A percentile compares a stretch with the other conserved stretches of the same genome.
phyloP scores from a whole-genome alignment of 75 land plant genomes.

The Sequoiadendron giganteum region DNA sequence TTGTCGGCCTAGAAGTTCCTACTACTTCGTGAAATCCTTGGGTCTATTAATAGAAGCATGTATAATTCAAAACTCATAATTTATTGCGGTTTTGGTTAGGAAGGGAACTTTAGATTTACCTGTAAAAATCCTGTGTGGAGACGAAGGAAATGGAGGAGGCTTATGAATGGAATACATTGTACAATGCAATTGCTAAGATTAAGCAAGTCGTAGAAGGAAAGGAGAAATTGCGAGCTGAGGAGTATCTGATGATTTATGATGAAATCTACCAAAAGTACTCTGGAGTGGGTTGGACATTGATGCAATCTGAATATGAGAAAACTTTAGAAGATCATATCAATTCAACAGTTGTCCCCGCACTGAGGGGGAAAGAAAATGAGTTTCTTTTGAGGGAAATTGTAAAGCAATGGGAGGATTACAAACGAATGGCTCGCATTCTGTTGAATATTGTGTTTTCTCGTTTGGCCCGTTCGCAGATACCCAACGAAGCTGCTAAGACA shows the following conservation, averaged over 20 bases:
- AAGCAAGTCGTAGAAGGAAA: too few species aligned
- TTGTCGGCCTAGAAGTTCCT: too few species aligned
- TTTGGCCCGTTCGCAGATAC: constrained; percentile 31
- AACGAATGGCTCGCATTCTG: too few species aligned
- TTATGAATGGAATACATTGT: constrained; percentile 58
- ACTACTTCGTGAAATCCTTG: too few species aligned
- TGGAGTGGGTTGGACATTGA: constrained; percentile 57
- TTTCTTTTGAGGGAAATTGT: constrained; percentile 12
- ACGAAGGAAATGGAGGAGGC: constrained; percentile 13
- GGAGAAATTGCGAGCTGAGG: constrained; percentile 35
- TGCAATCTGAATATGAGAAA: constrained; percentile 70
- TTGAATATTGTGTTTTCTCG: neutral
- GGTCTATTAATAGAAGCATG: too few species aligned
- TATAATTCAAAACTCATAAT: too few species aligned
- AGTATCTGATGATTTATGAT: constrained; percentile 59
- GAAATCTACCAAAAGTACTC: constrained; percentile 78
- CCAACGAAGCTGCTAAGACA: too few species aligned
- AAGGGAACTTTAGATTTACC: too few species aligned
- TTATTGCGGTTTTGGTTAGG: too few species aligned
- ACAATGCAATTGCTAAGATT: constrained; percentile 44
- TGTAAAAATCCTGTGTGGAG: too few species aligned
- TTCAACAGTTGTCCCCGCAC: constrained; percentile 72
- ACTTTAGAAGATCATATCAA: constrained; percentile 72
- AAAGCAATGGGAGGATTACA: too few species aligned
- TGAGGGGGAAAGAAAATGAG: constrained; percentile 78